Evolutionary conservation across 208 protist species (phyloP).

Genomic region (Crithidia bombi): DNA sequence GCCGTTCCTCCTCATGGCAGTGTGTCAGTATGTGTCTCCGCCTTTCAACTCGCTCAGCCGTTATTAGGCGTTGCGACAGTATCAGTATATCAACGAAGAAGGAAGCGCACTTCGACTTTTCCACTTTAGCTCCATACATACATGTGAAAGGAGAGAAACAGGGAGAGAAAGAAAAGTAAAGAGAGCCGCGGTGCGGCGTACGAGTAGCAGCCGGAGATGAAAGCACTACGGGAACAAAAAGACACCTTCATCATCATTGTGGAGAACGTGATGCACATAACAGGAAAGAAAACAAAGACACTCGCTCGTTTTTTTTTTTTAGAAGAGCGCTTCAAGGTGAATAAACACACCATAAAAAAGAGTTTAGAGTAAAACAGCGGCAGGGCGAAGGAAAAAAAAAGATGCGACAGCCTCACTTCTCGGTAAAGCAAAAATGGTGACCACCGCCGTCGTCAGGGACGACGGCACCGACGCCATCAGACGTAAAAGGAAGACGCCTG

Average conservation of each 20-base stretch:
- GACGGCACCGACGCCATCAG: too few species aligned
- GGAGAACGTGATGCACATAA: neutral
- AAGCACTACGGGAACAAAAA: neutral
- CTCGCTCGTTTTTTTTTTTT: too few species aligned
- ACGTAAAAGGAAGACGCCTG: neutral
- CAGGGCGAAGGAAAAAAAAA: too few species aligned
- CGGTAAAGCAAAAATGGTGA: too few species aligned
- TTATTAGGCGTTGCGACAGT: neutral
- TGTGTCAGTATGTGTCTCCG: neutral
- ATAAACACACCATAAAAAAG: conserved; percentile 2
- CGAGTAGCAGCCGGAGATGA: neutral
- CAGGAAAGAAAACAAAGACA: neutral
- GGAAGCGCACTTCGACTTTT: neutral
- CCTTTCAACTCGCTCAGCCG: neutral
- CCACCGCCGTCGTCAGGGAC: too few species aligned
- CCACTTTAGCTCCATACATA: too few species aligned
- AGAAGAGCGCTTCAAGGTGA: neutral
- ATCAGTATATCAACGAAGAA: neutral
- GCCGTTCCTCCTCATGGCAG: too few species aligned
- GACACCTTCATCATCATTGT: neutral
- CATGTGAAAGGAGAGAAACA: neutral
- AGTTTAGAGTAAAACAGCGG: conserved; percentile 1
- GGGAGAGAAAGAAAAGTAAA: conserved; percentile 14
- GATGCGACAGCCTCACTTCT: too few species aligned
- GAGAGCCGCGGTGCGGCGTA: neutral